Evolutionary conservation across 306 rosid genomes (phyloP), one percentile per base, ranked within the genome.

Genomic region (cucumber (Cucumis sativus)): DNA sequence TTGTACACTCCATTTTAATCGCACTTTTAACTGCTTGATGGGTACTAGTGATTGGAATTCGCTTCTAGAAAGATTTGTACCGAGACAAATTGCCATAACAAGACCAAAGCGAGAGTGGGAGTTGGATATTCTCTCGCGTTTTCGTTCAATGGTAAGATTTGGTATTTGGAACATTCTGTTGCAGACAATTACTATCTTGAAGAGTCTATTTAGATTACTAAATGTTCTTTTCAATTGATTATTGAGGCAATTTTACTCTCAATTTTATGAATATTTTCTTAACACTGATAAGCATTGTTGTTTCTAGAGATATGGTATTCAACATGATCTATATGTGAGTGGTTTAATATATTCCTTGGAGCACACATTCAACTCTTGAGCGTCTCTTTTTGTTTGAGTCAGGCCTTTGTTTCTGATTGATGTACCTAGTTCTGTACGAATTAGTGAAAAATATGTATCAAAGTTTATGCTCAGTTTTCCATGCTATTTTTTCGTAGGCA

Each of bases 31-130:
- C 40, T 14, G 4, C 49, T 70, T 76, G 81, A 77, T 64, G 33
- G 62, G 23, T 72, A 72, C 33, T 85, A 91, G 98, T 84, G 98
- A 93, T 65, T 93, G 98, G 98, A 91, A 84, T 85, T 88, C 89
- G 55, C 89, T 93, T 84, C 83, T 93, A 83, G 96, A 93, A 86
- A 85, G 89, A 61, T 93, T 90, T 72, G 84, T 93, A 12, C 97
- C 97, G 0, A 87, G 98, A 82, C 98, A 93, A 88, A 84, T 93
- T 51, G 98, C 98, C 69, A 91, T 93, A 78, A 93, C 97, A 65
- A 86, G 91, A 60, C 97, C 89, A 30, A 93, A 84, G 80, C 86
- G 96, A 66, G 98, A 93, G 78, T 93, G 97, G 98, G 98, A 93
- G 86, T 80, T 88, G 85, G 98, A 90, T 81, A 93, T 93, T 85